Conservation (phyloP, 495 filamentous ascomycete genomes). For the Cercophora scortea region DNA sequence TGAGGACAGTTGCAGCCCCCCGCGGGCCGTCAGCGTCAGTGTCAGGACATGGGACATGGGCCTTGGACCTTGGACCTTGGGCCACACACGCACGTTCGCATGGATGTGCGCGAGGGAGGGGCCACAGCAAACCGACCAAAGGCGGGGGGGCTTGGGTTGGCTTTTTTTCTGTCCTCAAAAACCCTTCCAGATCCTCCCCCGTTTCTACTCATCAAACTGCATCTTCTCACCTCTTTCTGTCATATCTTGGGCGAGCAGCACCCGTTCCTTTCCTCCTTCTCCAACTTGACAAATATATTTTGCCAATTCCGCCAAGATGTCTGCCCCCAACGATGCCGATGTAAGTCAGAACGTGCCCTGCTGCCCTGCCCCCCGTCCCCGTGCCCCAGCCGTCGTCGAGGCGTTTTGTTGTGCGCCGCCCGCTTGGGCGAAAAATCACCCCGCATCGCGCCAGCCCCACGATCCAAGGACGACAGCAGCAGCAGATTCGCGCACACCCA, state of each 20-base stretch:
- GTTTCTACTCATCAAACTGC: conserved; percentile 14
- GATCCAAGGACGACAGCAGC: conserved; percentile 5
- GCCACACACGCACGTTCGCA: neutral
- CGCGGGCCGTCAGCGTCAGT: no score
- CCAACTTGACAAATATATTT: conserved; percentile 21
- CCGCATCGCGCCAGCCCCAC: conserved; percentile 22
- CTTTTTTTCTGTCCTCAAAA: conserved; percentile 14
- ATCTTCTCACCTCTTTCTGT: conserved; percentile 14
- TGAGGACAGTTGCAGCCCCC: no score
- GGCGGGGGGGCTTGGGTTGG: conserved; percentile 6
- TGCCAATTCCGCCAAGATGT: conserved; percentile 38
- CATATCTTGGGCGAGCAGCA: conserved; percentile 13
- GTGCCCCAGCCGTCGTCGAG: neutral
- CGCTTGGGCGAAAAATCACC: conserved; percentile 20
- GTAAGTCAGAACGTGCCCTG: conserved; percentile 20
- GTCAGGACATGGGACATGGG: no score
- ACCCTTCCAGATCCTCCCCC: conserved; percentile 17
- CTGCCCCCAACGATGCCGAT: conserved; percentile 28
- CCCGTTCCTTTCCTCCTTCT: conserved; percentile 18
- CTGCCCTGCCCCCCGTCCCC: neutral
- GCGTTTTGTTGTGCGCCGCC: conserved; percentile 7
- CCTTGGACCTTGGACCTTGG: no score
- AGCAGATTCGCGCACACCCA: conserved; percentile 3
- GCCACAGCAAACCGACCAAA: neutral
- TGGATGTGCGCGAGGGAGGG: conserved; percentile 1